phyloP scores from a whole-genome alignment of 2,329 filamentous ascomycete genomes.

The Teratosphaeria nubilosa region DNA sequence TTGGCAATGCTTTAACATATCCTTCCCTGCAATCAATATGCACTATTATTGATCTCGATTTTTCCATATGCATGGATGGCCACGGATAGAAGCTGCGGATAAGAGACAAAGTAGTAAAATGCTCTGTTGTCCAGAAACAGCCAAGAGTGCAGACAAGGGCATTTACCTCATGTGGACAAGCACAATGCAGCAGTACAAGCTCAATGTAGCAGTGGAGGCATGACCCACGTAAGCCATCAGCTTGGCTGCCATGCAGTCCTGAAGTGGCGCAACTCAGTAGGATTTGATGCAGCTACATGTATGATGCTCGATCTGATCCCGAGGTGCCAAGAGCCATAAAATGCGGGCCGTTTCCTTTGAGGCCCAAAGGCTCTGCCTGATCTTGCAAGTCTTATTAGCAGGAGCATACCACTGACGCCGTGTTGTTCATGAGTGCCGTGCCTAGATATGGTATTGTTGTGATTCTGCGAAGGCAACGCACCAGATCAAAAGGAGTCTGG shows the following conservation, averaged over 20 bases:
- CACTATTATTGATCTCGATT: not conserved
- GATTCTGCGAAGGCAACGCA: not conserved
- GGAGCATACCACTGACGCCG: too few relatives aligned
- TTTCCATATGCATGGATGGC: not conserved
- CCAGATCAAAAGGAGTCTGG: too few relatives aligned
- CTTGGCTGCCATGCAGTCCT: not conserved
- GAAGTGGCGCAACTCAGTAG: not conserved
- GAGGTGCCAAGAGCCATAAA: not conserved
- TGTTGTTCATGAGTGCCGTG: not conserved
- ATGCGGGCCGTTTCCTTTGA: not conserved
- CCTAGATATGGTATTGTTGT: not conserved
- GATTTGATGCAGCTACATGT: not conserved
- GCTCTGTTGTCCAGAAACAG: too few relatives aligned
- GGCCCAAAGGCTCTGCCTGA: not conserved
- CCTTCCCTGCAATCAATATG: not conserved
- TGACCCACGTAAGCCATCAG: not conserved
- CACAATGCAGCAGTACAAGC: too few relatives aligned
- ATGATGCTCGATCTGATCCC: not conserved
- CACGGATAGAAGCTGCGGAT: not conserved
- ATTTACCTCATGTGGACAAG: not conserved
- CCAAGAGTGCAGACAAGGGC: too few relatives aligned
- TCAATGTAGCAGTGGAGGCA: not conserved
- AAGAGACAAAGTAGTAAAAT: too few relatives aligned
- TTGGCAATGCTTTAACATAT: not conserved
- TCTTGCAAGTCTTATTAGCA: not conserved